Evolutionary conservation across 768 basidiomycete genomes (phyloP), one percentile per base, ranked within the genome.

Genomic region (Podaxis sp.): DNA sequence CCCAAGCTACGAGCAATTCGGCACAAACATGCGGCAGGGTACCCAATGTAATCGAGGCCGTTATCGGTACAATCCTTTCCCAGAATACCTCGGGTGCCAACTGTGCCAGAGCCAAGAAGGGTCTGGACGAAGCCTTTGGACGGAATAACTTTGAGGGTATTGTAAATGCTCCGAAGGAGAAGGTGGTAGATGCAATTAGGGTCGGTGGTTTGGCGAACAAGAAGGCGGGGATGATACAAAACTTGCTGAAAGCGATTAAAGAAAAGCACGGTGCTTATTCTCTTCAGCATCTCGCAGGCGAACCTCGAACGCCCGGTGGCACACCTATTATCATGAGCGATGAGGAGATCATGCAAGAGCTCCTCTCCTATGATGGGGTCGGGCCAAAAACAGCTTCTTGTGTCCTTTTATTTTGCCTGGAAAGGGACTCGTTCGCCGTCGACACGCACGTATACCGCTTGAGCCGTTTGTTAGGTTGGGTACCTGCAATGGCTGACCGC

Each of bases 351-450:
- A 87, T 86, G 85, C 71, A 76, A 64, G 85, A 83, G 65, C 77
- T 87, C 28, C 79, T 85, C 13, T 79, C 84, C 3, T 83, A 83
- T 60, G 72, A 79, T 33, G 86, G 86, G 0, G 85, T 88, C 10
- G 85, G 86, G 1, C 86, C 84, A 0, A 87, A 87, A 72, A 87
- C 85, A 1, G 86, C 85, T 1, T 83, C 86, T 0, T 87, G 86
- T 63, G 86, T 88, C 0, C 71, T 87, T 12, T 75, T 86, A 24
- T 86, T 87, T 69, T 85, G 84, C 65, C 75, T 88, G 6, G 84
- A 82, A 4, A 76, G 86, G n/a, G 76, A 83, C 50, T 82, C 84
- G 0, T 87, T 87, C 60, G 84, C 87, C 0, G 87, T 88, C 54
- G 86, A 88, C 64, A 88, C 87, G 7, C 86, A 87, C 64, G 81